A percentile compares a stretch with the other conserved stretches of the same genome.
Evolutionary conservation across 306 rosid genomes (phyloP).

Genomic region (Geum urbanum): DNA sequence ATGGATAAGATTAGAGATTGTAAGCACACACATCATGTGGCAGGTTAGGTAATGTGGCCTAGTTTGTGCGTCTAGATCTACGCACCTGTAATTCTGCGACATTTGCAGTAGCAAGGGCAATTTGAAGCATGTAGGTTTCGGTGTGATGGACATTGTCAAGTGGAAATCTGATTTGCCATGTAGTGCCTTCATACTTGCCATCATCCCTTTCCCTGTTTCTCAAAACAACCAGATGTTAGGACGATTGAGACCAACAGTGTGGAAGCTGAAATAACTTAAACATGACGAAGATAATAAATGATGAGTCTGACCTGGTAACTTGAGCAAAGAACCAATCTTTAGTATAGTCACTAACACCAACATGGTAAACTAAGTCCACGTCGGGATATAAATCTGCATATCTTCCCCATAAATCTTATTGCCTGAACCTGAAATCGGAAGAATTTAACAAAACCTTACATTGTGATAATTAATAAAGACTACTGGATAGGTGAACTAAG

Average conservation of each 20-base stretch:
- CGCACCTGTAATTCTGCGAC: slow-evolving; percentile 55
- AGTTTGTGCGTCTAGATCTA: not conserved
- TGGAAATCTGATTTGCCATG: slow-evolving; percentile 68
- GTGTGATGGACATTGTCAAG: slow-evolving; percentile 34
- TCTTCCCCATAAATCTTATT: slow-evolving; percentile 93
- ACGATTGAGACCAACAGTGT: not conserved
- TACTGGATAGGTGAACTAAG: not conserved
- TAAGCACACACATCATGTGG: not conserved
- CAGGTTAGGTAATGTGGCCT: not conserved
- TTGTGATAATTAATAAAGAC: too few species aligned
- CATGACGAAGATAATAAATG: not conserved
- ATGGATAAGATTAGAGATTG: not conserved
- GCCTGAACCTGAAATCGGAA: slow-evolving; percentile 57
- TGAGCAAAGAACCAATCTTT: slow-evolving; percentile 96
- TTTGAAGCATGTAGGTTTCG: slow-evolving; percentile 47
- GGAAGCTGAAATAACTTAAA: not conserved
- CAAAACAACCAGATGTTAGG: not conserved
- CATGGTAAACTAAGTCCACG: slow-evolving; percentile 58
- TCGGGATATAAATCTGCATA: slow-evolving; percentile 76
- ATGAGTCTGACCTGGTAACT: slow-evolving; percentile 60
- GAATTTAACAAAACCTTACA: not conserved
- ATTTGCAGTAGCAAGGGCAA: slow-evolving; percentile 69
- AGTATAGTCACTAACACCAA: slow-evolving; percentile 60
- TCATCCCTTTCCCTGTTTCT: slow-evolving; percentile 50
- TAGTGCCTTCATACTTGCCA: slow-evolving; percentile 54